phyloP scores from a whole-genome alignment of 2,329 filamentous ascomycete species.

The Calonectria pseudoturangicola region DNA sequence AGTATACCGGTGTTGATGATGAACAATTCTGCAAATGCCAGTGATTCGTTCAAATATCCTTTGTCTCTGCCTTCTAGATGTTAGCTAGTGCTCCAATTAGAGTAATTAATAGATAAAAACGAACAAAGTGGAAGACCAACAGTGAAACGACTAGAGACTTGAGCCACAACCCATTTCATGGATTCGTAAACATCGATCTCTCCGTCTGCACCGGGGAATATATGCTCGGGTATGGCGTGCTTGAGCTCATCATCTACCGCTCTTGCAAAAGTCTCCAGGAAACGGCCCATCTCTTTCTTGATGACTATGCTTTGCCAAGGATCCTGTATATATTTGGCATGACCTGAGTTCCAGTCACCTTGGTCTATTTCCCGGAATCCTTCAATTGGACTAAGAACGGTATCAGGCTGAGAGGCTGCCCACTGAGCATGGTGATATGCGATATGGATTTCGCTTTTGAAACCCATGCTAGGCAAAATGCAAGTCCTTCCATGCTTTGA shows the following conservation, averaged over 20 bases:
- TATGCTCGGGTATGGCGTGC: constrained; percentile 30
- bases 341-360: constrained; percentile 35
- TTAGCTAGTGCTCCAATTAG: background rate
- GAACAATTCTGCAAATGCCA: constrained; percentile 34
- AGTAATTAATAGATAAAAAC: background rate
- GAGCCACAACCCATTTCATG: constrained; percentile 39
- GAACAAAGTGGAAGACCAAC: constrained; percentile 38
- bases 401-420: constrained; percentile 35
- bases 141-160: constrained; percentile 39
- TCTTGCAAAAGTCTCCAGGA: constrained; percentile 28
- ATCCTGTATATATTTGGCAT: constrained; percentile 38
- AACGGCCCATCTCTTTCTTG: constrained; percentile 39
- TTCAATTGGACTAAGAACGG: constrained; percentile 32
- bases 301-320: constrained; percentile 39
- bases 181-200: constrained; percentile 40
- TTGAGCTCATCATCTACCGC: constrained; percentile 37
- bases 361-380: constrained; percentile 37
- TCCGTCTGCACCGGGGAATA: background rate
- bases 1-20: constrained; percentile 35
- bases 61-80: constrained; percentile 27
- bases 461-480: constrained; percentile 36
- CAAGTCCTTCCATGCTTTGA: constrained; percentile 37
- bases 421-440: constrained; percentile 35
- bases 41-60: constrained; percentile 22
- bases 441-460: constrained; percentile 35